Evolutionary conservation across 345 rosid species (phyloP), one percentile per base, ranked within the genome.

Genomic region (Litchi chinensis): DNA sequence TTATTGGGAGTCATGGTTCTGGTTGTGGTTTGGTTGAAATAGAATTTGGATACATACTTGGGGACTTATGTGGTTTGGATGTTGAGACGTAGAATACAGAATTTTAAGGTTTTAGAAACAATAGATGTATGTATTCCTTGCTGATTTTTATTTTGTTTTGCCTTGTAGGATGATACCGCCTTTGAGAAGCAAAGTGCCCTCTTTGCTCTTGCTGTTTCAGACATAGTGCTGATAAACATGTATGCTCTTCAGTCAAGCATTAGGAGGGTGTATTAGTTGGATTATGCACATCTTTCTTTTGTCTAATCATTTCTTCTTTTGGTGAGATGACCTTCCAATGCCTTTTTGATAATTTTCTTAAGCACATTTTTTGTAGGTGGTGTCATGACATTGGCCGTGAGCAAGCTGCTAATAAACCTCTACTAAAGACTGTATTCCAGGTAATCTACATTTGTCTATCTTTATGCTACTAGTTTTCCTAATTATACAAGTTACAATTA

Each of bases 381-480:
- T 96, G 99, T 83, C 99, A 96, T 79, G 99, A 94, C 90, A 96
- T 96, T 84, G 99, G 99, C 73, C 97, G 99, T 24, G 99, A 96
- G 86, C 99, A 96, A 93, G 99, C 99, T 86, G 99, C 99, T 83
- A 96, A 96, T 76, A 96, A 96, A 82, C 99, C 98, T 74, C 98
- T 96, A 74, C 78, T 96, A 75, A 96, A 96, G 89, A 96, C 99
- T 76, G 99, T 96, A 39, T 96, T 96, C 87, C 99, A 96, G 95
- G 99, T 96, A 82, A 18, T 43, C 76, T 67, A 16, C 37, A 32
- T 86, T 18, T 65, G 3, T 11, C 70, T 28, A 74, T 43, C 57
- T 65, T 69, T 77, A 68, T 76, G 56, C 28, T 57, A 75, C 80
- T 44, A 28, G 52, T 80, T 80, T 69, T 77, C 63, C 9, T 63